phyloP scores from a whole-genome alignment of 1,139 yeast species.

The Yamadazyma mexicana region DNA sequence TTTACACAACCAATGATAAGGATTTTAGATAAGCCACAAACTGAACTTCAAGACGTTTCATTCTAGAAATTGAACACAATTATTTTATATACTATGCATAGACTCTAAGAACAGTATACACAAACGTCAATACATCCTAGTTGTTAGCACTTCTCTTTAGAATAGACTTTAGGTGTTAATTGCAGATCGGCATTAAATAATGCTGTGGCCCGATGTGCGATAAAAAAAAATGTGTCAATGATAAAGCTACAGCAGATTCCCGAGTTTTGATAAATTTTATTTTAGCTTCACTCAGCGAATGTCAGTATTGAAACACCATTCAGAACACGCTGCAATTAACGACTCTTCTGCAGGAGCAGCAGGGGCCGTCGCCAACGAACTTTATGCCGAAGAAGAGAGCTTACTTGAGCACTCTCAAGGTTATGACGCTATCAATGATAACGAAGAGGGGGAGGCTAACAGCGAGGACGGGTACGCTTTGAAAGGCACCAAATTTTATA shows the following conservation, averaged over 20 bases:
- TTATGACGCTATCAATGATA: slow-evolving; percentile 16
- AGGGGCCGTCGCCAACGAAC: slow-evolving; percentile 50
- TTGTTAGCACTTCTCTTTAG: too few species aligned
- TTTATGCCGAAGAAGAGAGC: slow-evolving; percentile 41
- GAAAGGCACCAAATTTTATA: slow-evolving; percentile 29
- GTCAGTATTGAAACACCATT: slow-evolving; percentile 5
- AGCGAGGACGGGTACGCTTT: slow-evolving; percentile 27
- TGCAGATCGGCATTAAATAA: too few species aligned
- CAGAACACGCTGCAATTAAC: slow-evolving; percentile 27
- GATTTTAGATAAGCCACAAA: not conserved
- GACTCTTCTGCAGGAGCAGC: slow-evolving; percentile 45
- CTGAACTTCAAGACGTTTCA: not conserved
- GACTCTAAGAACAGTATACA: too few species aligned
- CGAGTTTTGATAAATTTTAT: too few species aligned
- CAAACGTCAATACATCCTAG: too few species aligned
- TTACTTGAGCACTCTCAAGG: slow-evolving; percentile 16
- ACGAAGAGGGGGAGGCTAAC: not conserved
- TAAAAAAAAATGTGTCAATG: too few species aligned
- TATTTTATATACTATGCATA: too few species aligned
- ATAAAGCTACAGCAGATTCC: too few species aligned
- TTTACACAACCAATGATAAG: not conserved
- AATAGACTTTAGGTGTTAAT: too few species aligned
- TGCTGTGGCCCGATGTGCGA: too few species aligned
- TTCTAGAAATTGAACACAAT: too few species aligned
- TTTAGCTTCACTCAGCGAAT: not conserved